phyloP scores from a whole-genome alignment of 768 basidiomycete genomes.

The Russula earlei region DNA sequence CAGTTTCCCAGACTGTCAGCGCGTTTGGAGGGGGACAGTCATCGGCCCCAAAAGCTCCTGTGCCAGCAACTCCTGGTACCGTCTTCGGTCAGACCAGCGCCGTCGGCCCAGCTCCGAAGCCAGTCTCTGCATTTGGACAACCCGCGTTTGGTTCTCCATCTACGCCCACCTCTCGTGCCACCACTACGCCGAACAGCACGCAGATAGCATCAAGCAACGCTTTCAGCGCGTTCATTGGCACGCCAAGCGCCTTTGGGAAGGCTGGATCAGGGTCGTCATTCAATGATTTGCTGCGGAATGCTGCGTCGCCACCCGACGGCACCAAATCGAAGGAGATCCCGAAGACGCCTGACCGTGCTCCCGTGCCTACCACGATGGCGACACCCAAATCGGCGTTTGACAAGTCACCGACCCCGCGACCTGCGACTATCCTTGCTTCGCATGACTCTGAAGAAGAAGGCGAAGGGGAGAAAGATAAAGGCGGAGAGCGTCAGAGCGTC shows the following conservation, averaged over 20 bases:
- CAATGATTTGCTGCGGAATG: constrained; percentile 45
- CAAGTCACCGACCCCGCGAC: constrained; percentile 9
- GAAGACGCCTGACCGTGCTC: constrained; percentile 1
- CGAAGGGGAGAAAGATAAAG: not conserved
- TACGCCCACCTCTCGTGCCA: not conserved
- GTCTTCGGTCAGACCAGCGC: constrained; percentile 29
- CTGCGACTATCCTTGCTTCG: not conserved
- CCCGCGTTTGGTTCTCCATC: constrained; percentile 30
- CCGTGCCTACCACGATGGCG: not conserved
- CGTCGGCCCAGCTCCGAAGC: not conserved
- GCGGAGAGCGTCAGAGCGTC: not conserved
- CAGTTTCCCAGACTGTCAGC: constrained; percentile 14
- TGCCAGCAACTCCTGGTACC: constrained; percentile 25
- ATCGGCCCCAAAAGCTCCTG: constrained; percentile 20
- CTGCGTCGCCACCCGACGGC: constrained; percentile 5
- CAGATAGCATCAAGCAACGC: constrained; percentile 28
- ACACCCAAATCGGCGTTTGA: constrained; percentile 5
- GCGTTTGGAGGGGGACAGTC: constrained; percentile 7
- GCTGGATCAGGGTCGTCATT: constrained; percentile 42
- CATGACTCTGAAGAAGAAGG: not conserved
- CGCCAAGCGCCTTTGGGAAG: constrained; percentile 34
- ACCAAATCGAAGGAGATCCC: constrained; percentile 4
- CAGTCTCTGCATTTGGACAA: constrained; percentile 29
- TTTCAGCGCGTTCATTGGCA: constrained; percentile 31
- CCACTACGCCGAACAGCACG: constrained; percentile 20